Percentiles rank a stretch among this genome's conserved stretches.
Evolutionary conservation across 805 yeast species (phyloP).

Genomic region (Teunomyces panamensis): DNA sequence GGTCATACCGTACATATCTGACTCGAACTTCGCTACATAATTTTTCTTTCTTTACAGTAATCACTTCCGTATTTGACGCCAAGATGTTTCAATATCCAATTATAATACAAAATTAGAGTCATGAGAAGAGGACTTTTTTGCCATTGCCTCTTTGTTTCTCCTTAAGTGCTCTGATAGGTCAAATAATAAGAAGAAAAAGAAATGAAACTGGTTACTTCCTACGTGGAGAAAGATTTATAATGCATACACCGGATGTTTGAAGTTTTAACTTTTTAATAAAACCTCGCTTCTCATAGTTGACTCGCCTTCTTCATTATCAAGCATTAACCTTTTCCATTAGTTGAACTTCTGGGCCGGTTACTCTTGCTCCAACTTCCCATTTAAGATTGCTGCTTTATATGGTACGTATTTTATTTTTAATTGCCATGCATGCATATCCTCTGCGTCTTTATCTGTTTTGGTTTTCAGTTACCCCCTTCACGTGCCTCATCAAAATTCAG

Average conservation of each 20-base stretch:
- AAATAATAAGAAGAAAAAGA: not conserved
- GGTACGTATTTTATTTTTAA: not conserved
- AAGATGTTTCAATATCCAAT: not conserved
- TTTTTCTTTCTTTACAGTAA: not conserved
- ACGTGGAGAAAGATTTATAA: slow-evolving; percentile 1
- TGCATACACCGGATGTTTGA: not conserved
- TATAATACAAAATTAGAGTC: not conserved
- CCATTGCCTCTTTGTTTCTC: not conserved
- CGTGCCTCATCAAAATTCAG: not conserved
- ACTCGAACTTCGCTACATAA: not conserved
- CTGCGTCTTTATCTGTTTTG: not conserved
- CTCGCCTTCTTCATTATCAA: not conserved
- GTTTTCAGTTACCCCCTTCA: not conserved
- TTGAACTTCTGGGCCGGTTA: not conserved
- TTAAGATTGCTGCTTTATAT: not conserved
- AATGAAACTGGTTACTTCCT: not conserved
- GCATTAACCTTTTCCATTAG: not conserved
- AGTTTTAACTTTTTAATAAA: not conserved
- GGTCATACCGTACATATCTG: not conserved
- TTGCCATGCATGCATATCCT: not conserved
- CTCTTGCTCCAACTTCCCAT: not conserved
- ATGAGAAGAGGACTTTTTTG: not conserved
- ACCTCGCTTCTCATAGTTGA: not conserved
- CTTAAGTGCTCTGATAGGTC: not conserved
- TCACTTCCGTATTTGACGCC: not conserved